Conservation (phyloP, 2,329 filamentous ascomycete genomes). For the Lachnellula hyalina region DNA sequence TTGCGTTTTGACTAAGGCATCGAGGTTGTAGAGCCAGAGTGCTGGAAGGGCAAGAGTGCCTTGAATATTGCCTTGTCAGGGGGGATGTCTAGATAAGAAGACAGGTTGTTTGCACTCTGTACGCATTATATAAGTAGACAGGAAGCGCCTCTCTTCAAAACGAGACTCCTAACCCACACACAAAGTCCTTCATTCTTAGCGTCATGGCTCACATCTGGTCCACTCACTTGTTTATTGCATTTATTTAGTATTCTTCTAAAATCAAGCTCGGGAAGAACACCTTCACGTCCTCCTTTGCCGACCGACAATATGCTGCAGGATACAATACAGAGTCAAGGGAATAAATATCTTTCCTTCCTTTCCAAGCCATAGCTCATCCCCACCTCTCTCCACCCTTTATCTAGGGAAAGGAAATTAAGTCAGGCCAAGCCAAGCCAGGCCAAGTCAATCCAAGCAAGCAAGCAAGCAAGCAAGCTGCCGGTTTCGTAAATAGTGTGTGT, state of each 20-base stretch:
- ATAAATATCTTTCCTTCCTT: no score
- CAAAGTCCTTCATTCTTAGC: neutral
- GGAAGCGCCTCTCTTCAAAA: neutral
- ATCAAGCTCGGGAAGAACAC: conserved; percentile 6
- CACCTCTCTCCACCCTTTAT: no score
- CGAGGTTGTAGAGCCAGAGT: neutral
- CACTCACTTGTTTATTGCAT: neutral
- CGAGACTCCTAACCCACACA: neutral
- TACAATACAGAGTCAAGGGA: neutral
- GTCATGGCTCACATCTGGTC: neutral
- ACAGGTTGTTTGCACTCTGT: no score
- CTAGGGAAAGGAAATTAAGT: no score
- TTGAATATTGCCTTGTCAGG: neutral
- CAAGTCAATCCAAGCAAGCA: no score
- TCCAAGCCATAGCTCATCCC: no score
- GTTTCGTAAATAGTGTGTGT: neutral
- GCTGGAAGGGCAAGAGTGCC: neutral
- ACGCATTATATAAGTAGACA: no score
- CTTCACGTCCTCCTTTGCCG: conserved; percentile 13
- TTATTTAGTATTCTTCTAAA: conserved; percentile 1
- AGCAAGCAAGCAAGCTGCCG: no score
- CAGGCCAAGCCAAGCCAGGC: no score
- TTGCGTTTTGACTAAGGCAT: neutral
- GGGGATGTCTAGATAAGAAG: no score
- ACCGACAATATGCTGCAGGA: conserved; percentile 16